phyloP scores from a whole-genome alignment of 2,329 filamentous ascomycete species.

The Ceratocystis albifundus region DNA sequence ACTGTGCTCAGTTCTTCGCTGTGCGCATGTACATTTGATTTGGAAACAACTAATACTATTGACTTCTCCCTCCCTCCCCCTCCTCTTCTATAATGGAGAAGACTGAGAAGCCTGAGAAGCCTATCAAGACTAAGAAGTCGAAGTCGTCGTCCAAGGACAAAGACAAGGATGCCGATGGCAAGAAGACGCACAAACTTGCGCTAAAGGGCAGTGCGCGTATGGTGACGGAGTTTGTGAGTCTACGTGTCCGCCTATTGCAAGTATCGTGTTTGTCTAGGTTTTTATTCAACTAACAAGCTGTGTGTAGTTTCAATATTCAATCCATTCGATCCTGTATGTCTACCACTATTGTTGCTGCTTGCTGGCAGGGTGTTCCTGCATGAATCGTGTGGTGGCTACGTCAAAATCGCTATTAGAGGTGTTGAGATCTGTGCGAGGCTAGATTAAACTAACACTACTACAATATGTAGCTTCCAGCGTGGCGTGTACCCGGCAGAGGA shows the following conservation, averaged over 20 bases:
- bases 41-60: not conserved
- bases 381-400: not conserved
- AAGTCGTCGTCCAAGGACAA: conserved; percentile 17
- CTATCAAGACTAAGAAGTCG: conserved; percentile 19
- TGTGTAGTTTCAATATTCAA: conserved; percentile 82
- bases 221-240: conserved; percentile 84
- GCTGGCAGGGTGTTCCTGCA: not conserved
- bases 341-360: not conserved
- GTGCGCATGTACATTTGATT: too few species aligned
- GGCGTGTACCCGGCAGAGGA: conserved; percentile 86
- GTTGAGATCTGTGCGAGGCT: not conserved
- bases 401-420: not conserved
- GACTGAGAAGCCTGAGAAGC: conserved; percentile 19
- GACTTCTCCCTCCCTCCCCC: too few species aligned
- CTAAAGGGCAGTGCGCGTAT: conserved; percentile 75
- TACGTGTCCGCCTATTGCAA: conserved; percentile 37
- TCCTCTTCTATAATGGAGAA: not conserved
- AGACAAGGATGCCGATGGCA: conserved; percentile 51
- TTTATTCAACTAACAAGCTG: not conserved
- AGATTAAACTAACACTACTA: not conserved
- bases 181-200: conserved; percentile 89
- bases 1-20: not conserved
- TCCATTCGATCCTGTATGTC: conserved; percentile 82
- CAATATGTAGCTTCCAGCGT: conserved; percentile 59
- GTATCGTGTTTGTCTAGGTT: not conserved